Base-by-base conservation (phyloP, 2,329 filamentous ascomycete genomes). In the Talaromyces sp. region DNA sequence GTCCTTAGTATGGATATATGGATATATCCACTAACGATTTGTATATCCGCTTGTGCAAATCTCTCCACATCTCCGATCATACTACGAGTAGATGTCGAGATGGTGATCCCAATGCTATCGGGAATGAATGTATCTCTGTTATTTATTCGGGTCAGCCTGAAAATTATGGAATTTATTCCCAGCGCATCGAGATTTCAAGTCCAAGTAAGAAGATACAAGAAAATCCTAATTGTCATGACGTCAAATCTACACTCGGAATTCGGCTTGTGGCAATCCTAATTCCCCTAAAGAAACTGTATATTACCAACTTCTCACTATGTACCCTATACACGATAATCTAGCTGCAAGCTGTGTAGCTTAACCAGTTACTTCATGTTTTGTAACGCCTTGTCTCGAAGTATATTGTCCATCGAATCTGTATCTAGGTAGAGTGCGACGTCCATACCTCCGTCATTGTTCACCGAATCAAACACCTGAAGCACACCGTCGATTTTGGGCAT, bases 401-500 rank as follows among this genome's bases (percentile, higher is more conserved):
- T 15, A 8, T 61, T 17, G 27, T 60, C 43, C 58, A 61, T 61
- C 15, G 43, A 19, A n/a, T 61, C 19, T 2, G 41, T 15, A 8
- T 68, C 67, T 41, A 70, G 56, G 54, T 70, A 68, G 19, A 70
- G 15, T 3, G 68, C 49, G 33, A 70, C 52, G 56, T 69, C 68
- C 31, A 70, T 63, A 9, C 65, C 68, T 17, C 64, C 41, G 33
- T 69, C 67, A 19, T 60, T 43, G 13, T 67, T 47, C 27, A 63
- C 63, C 6, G 68, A 68, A 54, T 82, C 80, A 70, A 80, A 75
- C 9, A 83, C 69, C 61, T 81, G 79, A 35, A 83, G 65, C 8
- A 80, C 66, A 0, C 81, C 81, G 69, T 83, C 81, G 65, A 78
- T 69, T 25, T 68, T 71, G 0, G 78, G 77, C 80, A 83, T 81